These are phyloP conservation scores for Zygotorulaspora florentina DNA, from an alignment of 805 yeast species.

Conservation along the genomic window DNA sequence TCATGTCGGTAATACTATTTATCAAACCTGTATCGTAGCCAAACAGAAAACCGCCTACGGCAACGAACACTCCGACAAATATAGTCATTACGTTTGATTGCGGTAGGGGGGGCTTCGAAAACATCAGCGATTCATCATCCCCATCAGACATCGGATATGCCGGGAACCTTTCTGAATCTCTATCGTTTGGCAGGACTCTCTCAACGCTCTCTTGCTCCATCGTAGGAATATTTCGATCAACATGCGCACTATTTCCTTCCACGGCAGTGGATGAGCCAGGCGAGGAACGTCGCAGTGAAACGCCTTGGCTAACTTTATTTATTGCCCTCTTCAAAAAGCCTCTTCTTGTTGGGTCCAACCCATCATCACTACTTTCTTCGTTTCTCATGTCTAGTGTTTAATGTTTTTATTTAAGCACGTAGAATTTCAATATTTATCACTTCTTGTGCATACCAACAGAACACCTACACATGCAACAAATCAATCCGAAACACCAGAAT, in stretches of 20 bases:
- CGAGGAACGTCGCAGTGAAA: conserved; percentile 13
- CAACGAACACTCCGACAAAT: conserved; percentile 73
- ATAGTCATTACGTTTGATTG: conserved; percentile 62
- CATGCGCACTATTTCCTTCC: conserved; percentile 3
- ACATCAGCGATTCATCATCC: conserved; percentile 22
- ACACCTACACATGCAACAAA: no score
- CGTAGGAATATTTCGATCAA: not conserved
- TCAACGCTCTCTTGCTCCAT: not conserved
- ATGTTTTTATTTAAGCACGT: no score
- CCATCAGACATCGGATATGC: conserved; percentile 8
- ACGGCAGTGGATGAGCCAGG: conserved; percentile 3
- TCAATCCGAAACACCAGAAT: no score
- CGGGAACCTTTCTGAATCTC: conserved; percentile 4
- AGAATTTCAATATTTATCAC: no score
- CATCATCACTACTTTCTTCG: conserved; percentile 6
- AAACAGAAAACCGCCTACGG: conserved; percentile 85
- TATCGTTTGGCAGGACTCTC: not conserved
- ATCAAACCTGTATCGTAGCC: conserved; percentile 90
- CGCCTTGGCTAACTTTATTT: conserved; percentile 9
- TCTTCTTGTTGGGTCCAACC: conserved; percentile 10
- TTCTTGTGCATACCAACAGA: no score
- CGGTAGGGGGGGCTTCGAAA: conserved; percentile 31
- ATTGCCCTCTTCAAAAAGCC: conserved; percentile 13
- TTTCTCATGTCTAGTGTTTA: conserved; percentile 4
- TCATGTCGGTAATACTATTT: conserved; percentile 75